Percentiles rank a stretch among this genome's conserved stretches.
Conservation (phyloP, 129 eudicot species). For the Ambrosia trifida region DNA sequence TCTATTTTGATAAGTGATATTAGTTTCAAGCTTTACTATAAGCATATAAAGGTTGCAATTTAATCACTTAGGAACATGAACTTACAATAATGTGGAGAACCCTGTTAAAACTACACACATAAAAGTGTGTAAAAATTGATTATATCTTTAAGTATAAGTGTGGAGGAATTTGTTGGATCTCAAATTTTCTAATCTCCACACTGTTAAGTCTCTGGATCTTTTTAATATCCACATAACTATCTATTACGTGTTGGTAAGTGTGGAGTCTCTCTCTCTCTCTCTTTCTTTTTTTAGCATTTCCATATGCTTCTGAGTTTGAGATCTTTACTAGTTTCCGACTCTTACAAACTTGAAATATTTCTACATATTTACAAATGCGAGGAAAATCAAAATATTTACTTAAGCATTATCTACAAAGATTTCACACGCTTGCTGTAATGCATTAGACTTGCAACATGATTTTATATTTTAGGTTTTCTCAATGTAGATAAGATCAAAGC, state of each 20-base stretch:
- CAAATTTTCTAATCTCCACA: neutral
- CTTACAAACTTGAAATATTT: neutral
- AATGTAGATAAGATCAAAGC: conserved; percentile 77
- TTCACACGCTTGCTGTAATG: neutral
- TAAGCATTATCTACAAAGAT: neutral
- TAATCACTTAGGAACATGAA: conserved; percentile 9
- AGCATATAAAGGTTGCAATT: conserved; percentile 15
- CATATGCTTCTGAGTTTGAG: neutral
- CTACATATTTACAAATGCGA: neutral
- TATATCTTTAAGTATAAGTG: too few species aligned
- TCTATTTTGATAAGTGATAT: conserved; percentile 2
- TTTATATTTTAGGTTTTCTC: conserved; percentile 26
- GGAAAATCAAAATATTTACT: neutral
- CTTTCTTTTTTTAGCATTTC: neutral
- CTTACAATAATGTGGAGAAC: neutral
- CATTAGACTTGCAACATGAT: conserved; percentile 19
- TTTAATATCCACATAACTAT: too few species aligned
- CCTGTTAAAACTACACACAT: neutral
- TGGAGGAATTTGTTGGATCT: neutral
- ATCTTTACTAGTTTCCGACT: neutral
- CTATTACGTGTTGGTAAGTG: neutral
- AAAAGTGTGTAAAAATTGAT: neutral
- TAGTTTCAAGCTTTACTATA: conserved; percentile 10
- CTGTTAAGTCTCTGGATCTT: too few species aligned
- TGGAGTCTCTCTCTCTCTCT: too few species aligned